Base-by-base conservation (phyloP, 2,329 filamentous ascomycete genomes). In the Aureobasidium sp. region DNA sequence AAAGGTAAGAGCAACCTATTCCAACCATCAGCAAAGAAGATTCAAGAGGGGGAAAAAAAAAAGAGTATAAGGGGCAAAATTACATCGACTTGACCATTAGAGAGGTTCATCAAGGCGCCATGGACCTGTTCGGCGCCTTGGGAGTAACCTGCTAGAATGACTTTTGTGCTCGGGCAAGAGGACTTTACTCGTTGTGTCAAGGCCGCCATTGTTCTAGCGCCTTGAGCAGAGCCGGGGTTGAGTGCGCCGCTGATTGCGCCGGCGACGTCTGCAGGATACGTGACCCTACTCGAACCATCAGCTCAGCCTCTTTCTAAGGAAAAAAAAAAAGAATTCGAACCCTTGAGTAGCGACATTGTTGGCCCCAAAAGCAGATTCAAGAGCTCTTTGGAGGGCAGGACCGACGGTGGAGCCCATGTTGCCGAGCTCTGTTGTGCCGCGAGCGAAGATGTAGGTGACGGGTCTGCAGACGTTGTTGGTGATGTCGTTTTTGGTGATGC, bases 381-480 rank as follows among this genome's bases (percentile, higher is more conserved):
- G 53, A 10, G 55, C 58, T 24, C 32, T 54, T n/a, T 53, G 41
- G 4, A 59, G 52, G 22, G 51, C 51, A 25, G 56, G 56, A 24
- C 58, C 58, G 21, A 59, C 57, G 19, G 53, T 53, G 6, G 48
- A 53, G 14, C 57, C 59, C 49, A 80, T 74, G 58, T 78, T 80
- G 24, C 76, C 77, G 0, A 57, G 27, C 61, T 80, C 76, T 6
- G 71, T 73, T 8, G 77, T 79, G 5, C 77, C 78, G 14, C 78
- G 73, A 16, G 78, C 78, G 56, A 77, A 80, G 57, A 81, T 72
- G 45, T 80, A 64, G 3, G 77, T 79, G 56, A 77, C 70, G 24
- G 68, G 61, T 38, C 71, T 71, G 64, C 74, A 76, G 7, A 53
- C 50, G 12, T 57, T 58, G 35, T 53, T 49, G 29, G 51, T 47